phyloP scores from a whole-genome alignment of 2,329 filamentous ascomycete genomes.

The Aureobasidium sp. region DNA sequence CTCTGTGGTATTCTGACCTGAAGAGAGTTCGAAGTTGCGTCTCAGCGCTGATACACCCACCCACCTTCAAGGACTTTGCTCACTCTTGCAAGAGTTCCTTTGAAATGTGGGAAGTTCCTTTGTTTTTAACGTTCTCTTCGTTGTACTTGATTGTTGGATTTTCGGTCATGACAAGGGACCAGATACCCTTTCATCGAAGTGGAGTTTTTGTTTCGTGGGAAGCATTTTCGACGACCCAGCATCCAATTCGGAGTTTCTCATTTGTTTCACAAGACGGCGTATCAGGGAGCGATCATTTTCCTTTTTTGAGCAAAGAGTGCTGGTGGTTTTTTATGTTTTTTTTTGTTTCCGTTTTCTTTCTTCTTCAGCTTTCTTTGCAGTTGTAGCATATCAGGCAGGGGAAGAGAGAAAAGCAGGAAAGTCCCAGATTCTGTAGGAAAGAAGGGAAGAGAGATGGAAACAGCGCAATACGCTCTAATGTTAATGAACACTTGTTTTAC shows the following conservation, averaged over 20 bases:
- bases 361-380: not conserved
- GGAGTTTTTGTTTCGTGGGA: conserved; percentile 1
- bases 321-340: not conserved
- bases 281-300: not conserved
- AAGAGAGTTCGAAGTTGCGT: not conserved
- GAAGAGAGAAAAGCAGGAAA: not conserved
- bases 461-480: conserved; percentile 6
- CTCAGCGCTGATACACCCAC: not conserved
- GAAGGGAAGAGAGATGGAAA: not conserved
- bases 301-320: not conserved
- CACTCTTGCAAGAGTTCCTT: not conserved
- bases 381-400: not conserved
- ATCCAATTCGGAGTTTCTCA: conserved; percentile 3
- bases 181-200: not conserved
- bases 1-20: conserved; percentile 35
- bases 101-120: not conserved
- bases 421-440: not conserved
- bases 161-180: not conserved
- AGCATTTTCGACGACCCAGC: not conserved
- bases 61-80: not conserved
- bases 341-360: not conserved
- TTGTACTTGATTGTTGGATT: conserved; percentile 1
- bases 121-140: not conserved
- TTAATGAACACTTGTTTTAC: conserved; percentile 12
- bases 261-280: not conserved